Conservation (phyloP, 2,329 filamentous ascomycete species). For the Calonectria pseudoreteaudii region DNA sequence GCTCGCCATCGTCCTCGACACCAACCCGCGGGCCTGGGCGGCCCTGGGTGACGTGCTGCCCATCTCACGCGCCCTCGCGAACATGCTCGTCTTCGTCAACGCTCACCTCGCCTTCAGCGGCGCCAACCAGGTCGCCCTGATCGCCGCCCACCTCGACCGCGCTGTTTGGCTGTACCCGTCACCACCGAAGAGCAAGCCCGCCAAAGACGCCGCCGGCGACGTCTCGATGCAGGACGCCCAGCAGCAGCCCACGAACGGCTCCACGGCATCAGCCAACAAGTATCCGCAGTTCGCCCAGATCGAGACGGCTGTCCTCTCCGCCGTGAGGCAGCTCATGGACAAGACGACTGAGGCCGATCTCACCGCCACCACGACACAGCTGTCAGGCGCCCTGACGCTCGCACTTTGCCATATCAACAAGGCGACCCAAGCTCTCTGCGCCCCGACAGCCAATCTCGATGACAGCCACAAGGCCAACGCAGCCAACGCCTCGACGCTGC, state of each 20-base stretch:
- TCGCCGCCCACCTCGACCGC: conserved; percentile 88
- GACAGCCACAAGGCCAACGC: conserved; percentile 50
- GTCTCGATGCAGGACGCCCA: conserved; percentile 67
- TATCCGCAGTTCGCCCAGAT: conserved; percentile 92
- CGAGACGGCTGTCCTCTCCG: conserved; percentile 81
- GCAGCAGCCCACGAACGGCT: conserved; percentile 47
- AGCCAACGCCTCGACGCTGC: conserved; percentile 46
- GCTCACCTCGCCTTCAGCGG: conserved; percentile 95
- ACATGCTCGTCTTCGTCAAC: conserved; percentile 96
- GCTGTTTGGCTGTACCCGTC: conserved; percentile 91
- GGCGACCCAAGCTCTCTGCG: conserved; percentile 72
- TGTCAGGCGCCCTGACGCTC: conserved; percentile 90
- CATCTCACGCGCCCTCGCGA: conserved; percentile 84
- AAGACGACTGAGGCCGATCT: conserved; percentile 75
- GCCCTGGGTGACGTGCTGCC: conserved; percentile 80
- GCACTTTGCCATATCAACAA: conserved; percentile 94
- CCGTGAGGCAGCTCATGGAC: conserved; percentile 79
- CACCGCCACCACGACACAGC: conserved; percentile 82
- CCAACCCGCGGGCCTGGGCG: conserved; percentile 95
- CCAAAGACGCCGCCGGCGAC: conserved; percentile 59
- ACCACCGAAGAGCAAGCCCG: conserved; percentile 48
- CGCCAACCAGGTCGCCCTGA: conserved; percentile 89
- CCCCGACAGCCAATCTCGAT: conserved; percentile 61
- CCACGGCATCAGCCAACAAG: conserved; percentile 78
- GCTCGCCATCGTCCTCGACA: conserved; percentile 91